phyloP scores from a whole-genome alignment of 163 green algal genomes.

The Chloromonas sp. region DNA sequence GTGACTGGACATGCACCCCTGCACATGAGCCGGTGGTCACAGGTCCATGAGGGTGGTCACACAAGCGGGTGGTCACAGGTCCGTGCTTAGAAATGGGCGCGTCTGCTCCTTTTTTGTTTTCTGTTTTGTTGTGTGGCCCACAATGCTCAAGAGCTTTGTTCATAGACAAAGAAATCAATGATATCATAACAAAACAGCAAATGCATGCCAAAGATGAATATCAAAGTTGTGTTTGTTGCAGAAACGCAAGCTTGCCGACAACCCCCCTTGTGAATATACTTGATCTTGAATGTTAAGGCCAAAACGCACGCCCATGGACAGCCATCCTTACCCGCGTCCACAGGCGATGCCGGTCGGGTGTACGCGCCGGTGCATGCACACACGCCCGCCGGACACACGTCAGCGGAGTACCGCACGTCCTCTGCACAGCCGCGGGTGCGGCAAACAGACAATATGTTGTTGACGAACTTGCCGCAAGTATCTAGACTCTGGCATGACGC shows the following conservation, averaged over 20 bases:
- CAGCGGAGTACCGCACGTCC: neutral
- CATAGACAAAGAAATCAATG: too few relatives aligned
- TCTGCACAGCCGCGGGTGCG: neutral
- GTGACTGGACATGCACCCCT: too few relatives aligned
- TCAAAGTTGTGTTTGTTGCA: neutral
- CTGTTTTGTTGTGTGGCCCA: too few relatives aligned
- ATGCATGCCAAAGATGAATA: neutral
- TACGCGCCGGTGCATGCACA: neutral
- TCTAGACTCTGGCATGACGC: too few relatives aligned
- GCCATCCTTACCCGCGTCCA: neutral
- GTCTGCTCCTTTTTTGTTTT: too few relatives aligned
- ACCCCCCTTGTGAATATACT: neutral
- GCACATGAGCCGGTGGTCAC: too few relatives aligned
- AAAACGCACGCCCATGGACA: neutral
- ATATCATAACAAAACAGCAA: neutral
- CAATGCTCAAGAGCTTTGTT: too few relatives aligned
- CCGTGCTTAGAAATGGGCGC: too few relatives aligned
- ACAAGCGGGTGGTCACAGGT: too few relatives aligned
- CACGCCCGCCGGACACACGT: neutral
- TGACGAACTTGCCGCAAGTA: too few relatives aligned
- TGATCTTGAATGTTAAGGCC: neutral
- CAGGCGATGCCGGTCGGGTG: neutral
- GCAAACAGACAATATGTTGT: neutral
- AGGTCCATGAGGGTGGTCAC: too few relatives aligned
- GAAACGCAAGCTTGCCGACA: neutral